phyloP scores from a whole-genome alignment of 2,329 filamentous ascomycete species.

The Curvularia spicifera region DNA sequence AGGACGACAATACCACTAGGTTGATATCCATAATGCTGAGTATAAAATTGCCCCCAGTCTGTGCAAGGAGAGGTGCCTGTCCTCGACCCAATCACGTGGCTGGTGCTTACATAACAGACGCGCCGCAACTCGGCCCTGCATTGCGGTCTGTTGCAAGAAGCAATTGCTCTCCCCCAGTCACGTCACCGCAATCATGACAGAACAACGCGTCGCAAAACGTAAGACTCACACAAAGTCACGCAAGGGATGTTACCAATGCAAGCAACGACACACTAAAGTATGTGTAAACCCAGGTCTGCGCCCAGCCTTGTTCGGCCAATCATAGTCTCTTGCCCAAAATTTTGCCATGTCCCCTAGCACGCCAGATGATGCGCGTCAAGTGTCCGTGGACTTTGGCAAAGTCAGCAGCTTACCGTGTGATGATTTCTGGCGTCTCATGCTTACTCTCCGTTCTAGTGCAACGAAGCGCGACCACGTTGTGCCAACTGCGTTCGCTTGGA shows the following conservation, averaged over 20 bases:
- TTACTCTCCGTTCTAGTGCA: conserved; percentile 32
- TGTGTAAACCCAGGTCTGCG: conserved; percentile 5
- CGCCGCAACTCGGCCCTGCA: conserved; percentile 2
- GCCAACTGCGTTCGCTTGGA: conserved; percentile 40
- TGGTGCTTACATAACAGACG: conserved; percentile 18
- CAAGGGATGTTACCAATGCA: conserved; percentile 42
- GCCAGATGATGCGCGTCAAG: background rate
- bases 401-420: background rate
- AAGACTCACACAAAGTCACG: conserved; percentile 44
- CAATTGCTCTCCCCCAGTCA: conserved; percentile 3
- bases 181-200: conserved; percentile 18
- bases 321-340: conserved; percentile 3
- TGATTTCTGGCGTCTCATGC: background rate
- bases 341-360: background rate
- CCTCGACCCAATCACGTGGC: conserved; percentile 6
- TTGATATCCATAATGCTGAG: background rate
- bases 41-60: background rate
- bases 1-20: background rate
- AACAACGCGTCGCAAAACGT: conserved; percentile 34
- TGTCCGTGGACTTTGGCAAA: background rate
- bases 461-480: conserved; percentile 40
- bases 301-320: conserved; percentile 14
- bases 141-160: conserved; percentile 6
- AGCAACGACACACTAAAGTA: conserved; percentile 44
- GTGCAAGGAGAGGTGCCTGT: background rate